Conservation (phyloP, 352 stramenopile species). For the Saprolegnia diclina region DNA sequence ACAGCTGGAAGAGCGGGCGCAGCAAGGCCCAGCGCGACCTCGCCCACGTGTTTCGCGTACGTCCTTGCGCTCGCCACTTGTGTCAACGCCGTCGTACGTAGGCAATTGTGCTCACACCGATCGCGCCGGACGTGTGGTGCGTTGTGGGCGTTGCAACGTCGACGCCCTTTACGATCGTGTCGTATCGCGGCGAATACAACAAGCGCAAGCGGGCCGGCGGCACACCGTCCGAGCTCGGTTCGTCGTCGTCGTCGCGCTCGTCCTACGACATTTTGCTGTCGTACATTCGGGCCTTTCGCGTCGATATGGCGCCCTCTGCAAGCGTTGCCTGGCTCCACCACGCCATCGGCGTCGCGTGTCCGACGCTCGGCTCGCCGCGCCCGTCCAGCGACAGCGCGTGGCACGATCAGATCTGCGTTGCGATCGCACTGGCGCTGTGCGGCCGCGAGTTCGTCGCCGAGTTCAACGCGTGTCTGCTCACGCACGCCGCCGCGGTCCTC, state of each 20-base stretch:
- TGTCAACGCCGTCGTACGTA: neutral
- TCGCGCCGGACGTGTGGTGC: conserved; percentile 26
- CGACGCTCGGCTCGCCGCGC: neutral
- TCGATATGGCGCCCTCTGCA: neutral
- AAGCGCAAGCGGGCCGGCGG: conserved; percentile 23
- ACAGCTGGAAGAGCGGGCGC: conserved; percentile 52
- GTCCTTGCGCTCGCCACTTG: no score
- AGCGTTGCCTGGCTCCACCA: neutral
- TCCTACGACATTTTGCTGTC: neutral
- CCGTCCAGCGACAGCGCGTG: neutral
- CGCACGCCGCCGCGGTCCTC: conserved; percentile 8
- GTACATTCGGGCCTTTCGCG: neutral
- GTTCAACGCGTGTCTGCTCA: conserved; percentile 3
- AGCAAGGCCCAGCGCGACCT: conserved; percentile 40
- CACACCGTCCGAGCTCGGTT: neutral
- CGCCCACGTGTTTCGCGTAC: conserved; percentile 37
- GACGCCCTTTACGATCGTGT: conserved; percentile 37
- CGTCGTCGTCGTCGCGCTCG: no score
- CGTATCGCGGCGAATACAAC: conserved; percentile 38
- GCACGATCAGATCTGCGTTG: neutral
- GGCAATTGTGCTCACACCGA: conserved; percentile 36
- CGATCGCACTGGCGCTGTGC: neutral
- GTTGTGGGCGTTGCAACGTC: conserved; percentile 35
- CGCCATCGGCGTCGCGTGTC: neutral
- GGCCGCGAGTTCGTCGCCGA: neutral